Evolutionary conservation across 2,329 filamentous ascomycete genomes (phyloP).

Genomic region (Arthroderma uncinatum): DNA sequence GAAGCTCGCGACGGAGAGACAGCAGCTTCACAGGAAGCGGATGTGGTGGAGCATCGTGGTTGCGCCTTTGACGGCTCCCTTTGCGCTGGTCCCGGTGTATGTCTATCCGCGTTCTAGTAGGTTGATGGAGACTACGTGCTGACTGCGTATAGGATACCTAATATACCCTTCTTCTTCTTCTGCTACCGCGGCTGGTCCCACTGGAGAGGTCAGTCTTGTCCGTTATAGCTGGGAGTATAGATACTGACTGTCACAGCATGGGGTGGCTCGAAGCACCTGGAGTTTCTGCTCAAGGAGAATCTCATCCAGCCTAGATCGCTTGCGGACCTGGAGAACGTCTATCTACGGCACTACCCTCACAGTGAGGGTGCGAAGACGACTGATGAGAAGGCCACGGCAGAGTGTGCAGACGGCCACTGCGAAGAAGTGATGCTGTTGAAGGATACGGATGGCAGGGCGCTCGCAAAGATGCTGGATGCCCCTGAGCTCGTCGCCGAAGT

Average conservation of each 20-base stretch:
- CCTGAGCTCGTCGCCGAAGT: slow-evolving; percentile 62
- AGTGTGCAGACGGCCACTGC: slow-evolving; percentile 13
- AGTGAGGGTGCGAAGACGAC: slow-evolving; percentile 26
- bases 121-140: neutral
- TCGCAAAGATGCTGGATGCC: slow-evolving; percentile 53
- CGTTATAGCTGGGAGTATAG: slow-evolving; percentile 7
- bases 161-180: slow-evolving; percentile 94
- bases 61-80: slow-evolving; percentile 72
- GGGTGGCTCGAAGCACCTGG: slow-evolving; percentile 70
- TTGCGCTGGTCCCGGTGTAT: slow-evolving; percentile 77
- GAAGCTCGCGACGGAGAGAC: slow-evolving; percentile 65
- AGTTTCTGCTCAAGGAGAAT: slow-evolving; percentile 66
- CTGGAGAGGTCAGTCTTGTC: slow-evolving; percentile 48
- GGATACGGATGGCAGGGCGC: slow-evolving; percentile 42
- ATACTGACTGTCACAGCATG: slow-evolving; percentile 43
- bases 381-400: slow-evolving; percentile 10
- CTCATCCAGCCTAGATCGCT: slow-evolving; percentile 58
- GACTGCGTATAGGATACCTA: slow-evolving; percentile 56
- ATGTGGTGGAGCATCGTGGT: slow-evolving; percentile 71
- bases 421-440: slow-evolving; percentile 38
- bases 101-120: slow-evolving; percentile 23
- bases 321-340: slow-evolving; percentile 60
- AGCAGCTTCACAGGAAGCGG: slow-evolving; percentile 62
- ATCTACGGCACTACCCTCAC: slow-evolving; percentile 38
- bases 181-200: slow-evolving; percentile 83